Evolutionary conservation across 2,329 filamentous ascomycete species (phyloP).

Genomic region (Coleophoma eucalyptorum): DNA sequence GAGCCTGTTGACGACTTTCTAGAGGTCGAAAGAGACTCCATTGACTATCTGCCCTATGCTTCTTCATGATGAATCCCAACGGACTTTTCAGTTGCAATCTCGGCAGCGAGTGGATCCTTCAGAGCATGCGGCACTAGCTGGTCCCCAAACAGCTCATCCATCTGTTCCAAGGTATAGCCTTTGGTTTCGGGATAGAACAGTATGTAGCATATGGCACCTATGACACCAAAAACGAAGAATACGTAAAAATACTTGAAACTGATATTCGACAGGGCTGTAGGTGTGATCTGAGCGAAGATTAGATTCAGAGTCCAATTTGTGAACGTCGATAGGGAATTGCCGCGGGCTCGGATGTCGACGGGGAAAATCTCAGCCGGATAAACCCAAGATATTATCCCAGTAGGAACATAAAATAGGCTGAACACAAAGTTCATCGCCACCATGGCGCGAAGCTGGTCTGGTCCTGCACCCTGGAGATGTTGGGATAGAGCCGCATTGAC

Average conservation of each 20-base stretch:
- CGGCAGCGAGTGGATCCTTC: conserved; percentile 1
- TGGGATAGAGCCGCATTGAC: conserved; percentile 48
- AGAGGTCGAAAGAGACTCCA: no score
- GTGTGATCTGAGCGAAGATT: conserved; percentile 44
- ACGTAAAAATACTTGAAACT: conserved; percentile 44
- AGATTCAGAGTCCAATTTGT: conserved; percentile 56
- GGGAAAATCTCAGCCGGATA: conserved; percentile 55
- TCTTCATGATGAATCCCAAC: background rate
- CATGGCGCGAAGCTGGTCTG: conserved; percentile 45
- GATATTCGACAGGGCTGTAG: conserved; percentile 48
- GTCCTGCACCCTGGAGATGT: conserved; percentile 45
- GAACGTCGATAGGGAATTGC: conserved; percentile 47
- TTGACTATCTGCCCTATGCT: no score
- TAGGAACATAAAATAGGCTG: conserved; percentile 40
- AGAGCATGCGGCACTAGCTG: conserved; percentile 1
- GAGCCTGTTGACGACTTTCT: no score
- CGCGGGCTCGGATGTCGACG: conserved; percentile 50
- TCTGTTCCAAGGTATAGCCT: conserved; percentile 28
- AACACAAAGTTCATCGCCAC: conserved; percentile 50
- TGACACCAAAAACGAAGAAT: conserved; percentile 44
- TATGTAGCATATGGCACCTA: conserved; percentile 33
- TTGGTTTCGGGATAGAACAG: conserved; percentile 29
- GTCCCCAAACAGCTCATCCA: conserved; percentile 32
- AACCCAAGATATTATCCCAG: conserved; percentile 52
- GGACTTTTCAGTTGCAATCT: conserved; percentile 2